Conservation (phyloP, 2,329 filamentous ascomycete genomes). For the Venturia carpophila region DNA sequence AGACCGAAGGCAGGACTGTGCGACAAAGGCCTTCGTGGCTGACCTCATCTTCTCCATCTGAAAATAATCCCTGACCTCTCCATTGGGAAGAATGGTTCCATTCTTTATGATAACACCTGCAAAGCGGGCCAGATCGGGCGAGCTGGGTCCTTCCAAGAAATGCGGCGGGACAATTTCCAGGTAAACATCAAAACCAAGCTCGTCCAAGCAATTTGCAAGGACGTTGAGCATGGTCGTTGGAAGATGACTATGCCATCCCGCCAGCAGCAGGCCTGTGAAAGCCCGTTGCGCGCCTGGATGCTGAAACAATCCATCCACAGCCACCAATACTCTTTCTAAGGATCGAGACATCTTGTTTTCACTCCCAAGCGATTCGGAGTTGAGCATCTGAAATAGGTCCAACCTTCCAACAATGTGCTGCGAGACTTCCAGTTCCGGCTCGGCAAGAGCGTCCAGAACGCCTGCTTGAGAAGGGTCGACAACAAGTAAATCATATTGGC, state of each 20-base stretch:
- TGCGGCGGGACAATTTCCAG: slow-evolving; percentile 30
- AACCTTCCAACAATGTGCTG: slow-evolving; percentile 29
- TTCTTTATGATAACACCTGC: slow-evolving; percentile 30
- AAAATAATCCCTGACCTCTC: slow-evolving; percentile 32
- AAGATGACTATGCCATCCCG: slow-evolving; percentile 29
- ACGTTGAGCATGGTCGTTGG: slow-evolving; percentile 27
- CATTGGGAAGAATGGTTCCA: slow-evolving; percentile 29
- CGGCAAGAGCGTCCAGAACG: slow-evolving; percentile 27
- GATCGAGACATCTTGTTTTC: slow-evolving; percentile 12
- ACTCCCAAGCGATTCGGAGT: slow-evolving; percentile 6
- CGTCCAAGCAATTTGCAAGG: slow-evolving; percentile 26
- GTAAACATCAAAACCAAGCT: slow-evolving; percentile 29
- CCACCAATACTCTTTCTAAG: slow-evolving; percentile 17
- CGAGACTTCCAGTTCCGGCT: slow-evolving; percentile 25
- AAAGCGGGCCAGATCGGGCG: slow-evolving; percentile 26
- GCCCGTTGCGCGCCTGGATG: slow-evolving; percentile 19
- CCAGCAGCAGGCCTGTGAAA: slow-evolving; percentile 30
- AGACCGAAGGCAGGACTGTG: slow-evolving; percentile 30
- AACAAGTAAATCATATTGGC: slow-evolving; percentile 30
- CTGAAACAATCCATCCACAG: slow-evolving; percentile 10
- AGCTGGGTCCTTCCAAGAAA: slow-evolving; percentile 26
- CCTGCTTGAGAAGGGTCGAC: slow-evolving; percentile 28
- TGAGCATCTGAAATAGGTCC: slow-evolving; percentile 26
- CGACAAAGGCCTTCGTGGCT: slow-evolving; percentile 32
- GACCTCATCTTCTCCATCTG: slow-evolving; percentile 34